Evolutionary conservation across 371 early-diverging fungal genomes (phyloP), one percentile per base, ranked within the genome.

Genomic region (Enteropsectra breve): DNA sequence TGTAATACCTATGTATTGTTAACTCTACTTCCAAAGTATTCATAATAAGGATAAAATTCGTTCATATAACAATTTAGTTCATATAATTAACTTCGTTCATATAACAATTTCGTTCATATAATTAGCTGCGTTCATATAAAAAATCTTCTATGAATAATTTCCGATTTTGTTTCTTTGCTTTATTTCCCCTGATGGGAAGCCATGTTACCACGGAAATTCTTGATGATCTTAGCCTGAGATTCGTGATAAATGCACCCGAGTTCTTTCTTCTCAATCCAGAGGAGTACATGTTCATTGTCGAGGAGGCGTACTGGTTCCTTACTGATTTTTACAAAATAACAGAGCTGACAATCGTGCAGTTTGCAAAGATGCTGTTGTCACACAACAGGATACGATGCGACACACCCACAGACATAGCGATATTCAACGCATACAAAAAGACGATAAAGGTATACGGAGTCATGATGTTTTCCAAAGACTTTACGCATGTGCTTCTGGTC

Each of bases 221-320:
- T 23, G 65, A 66, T 6, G 70, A 57, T 48, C 4, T 67, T 8
- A 15, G 45, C 26, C 30, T 0, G 8, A 18, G 34, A 33, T 69
- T 64, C 24, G 18, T 70, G 8, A 21, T 21, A 69, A 23, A 30
- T 24, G 18, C 5, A 28, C 4, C 15, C n/a, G 57, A 34, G 11
- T 60, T 70, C 24, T 23, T n/a, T 29, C 6, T 11, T 8, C 32
- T 63, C 3, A 5, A 21, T 38, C 55, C 8, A 8, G 91, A 91
- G 73, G 83, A 96, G 40, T 88, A 97, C 49, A 90, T 90, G 70
- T 97, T 97, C 77, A 93, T 94, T 81, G 88, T 97, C 50, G 98
- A 97, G 75, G 91, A 93, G 79, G 97, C 97, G 2, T 92, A 95
- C 76, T 97, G 98, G 98, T 97, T 89, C 78, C 94, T 93, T 78